Base-by-base conservation (phyloP, 1,284 basidiomycete species). In the Vanrija humicola region DNA sequence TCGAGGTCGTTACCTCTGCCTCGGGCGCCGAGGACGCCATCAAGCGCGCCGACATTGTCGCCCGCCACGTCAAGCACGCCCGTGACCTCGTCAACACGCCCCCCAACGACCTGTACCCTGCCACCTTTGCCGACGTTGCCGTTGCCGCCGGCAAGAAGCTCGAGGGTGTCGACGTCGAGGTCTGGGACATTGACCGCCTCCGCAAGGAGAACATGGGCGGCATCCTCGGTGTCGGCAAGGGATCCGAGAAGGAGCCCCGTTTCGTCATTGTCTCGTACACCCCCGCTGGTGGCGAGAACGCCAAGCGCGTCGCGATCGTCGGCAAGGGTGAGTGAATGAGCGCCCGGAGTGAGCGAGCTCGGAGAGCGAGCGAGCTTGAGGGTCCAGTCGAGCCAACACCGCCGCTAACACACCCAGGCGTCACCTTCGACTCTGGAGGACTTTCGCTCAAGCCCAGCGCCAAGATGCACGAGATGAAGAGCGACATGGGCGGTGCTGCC, bases 401-500 rank as follows among this genome's bases (percentile, higher is more conserved):
- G n/a, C n/a, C n/a, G 34, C 34, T 34, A 34, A 34, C 34, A 5
- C 34, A 5, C 6, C 34, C 34, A 34, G 34, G 58, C 23, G 43
- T 59, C 38, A 59, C 58, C 14, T 59, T 59, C 28, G 58, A 59
- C 54, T 59, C 58, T 6, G 58, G 58, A 21, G 58, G 58, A 34
- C 40, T 59, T 18, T 56, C 54, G 26, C 51, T 59, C 51, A 59
- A 59, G 51, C 58, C 58, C 14, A 42, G 42, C 9, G 44, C 58
- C 34, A 53, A 52, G 48, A 59, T 59, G 58, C 38, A 51, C 46
- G 54, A 56, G 58, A 59, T 59, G 58, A 59, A 59, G 58, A 52
- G 54, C 38, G 58, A 59, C 54, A 59, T 59, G 58, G 54, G 54
- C 48, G 58, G 58, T 38, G 54, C 58, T 16, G 58, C 58, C 5